Base-by-base conservation (phyloP, 331 rosid genomes). In the Quercus phellos region DNA sequence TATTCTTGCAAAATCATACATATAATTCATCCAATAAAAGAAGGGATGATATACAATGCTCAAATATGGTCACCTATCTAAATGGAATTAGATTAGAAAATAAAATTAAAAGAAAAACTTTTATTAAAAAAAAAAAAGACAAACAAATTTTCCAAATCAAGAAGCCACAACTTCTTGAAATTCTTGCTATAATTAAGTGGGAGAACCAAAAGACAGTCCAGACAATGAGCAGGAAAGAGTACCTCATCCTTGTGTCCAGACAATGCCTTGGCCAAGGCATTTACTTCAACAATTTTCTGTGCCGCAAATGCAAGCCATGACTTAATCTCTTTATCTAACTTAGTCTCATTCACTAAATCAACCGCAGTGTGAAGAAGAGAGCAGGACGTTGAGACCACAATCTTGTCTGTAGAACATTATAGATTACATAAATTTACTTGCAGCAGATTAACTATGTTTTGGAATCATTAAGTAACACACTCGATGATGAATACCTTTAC, bases 311-410 rank as follows among this genome's bases (percentile, higher is more conserved):
- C 96, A 61, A 92, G 89, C 97, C 97, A 92, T 26, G 96, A 88
- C 83, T 90, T 92, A 54, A 92, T 88, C 81, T 92, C 97, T 68
- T 84, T 82, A 71, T 89, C 94, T 83, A 92, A 82, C 85, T 90
- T 89, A 53, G 87, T 88, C 85, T 92, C 97, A 17, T 92, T 90
- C 82, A 89, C 91, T 70, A 92, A 80, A 82, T 92, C 97, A 79
- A 90, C 96, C 19, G 97, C 94, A 76, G 97, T 92, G 87, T 92
- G 97, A 72, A 92, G 97, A 76, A 92, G 97, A 43, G 97, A 92
- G 86, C 92, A 90, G 79, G 96, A 90, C 12, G 96, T 90, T 74
- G 97, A 92, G 73, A 92, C 96, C 77, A 92, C 91, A 67, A 92
- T 70, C 51, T 84, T 85, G 74, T 90, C 96, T 92, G 84, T 84